A percentile compares a stretch with the other conserved stretches of the same genome.
Evolutionary conservation across 768 basidiomycete genomes (phyloP).

Genomic region (Gymnopilus dilepis): DNA sequence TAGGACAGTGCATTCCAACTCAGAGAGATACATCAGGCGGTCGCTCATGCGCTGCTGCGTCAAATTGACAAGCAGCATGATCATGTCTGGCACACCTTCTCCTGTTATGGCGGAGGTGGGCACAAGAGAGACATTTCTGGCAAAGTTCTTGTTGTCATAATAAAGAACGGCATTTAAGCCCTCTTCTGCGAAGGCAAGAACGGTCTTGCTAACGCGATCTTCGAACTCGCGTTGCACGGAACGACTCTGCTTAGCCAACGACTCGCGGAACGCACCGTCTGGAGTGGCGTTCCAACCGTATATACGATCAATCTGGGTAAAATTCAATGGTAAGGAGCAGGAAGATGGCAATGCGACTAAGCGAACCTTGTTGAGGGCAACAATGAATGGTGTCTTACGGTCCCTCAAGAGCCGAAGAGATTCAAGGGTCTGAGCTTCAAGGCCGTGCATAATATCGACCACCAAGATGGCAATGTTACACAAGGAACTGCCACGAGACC

Average conservation of each 20-base stretch:
- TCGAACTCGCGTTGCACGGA: constrained; percentile 92
- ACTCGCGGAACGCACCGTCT: constrained; percentile 91
- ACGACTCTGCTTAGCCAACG: constrained; percentile 79
- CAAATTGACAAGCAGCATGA: constrained; percentile 95
- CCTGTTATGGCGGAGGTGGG: constrained; percentile 98
- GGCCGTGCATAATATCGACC: constrained; percentile 99
- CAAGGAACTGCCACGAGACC: constrained; percentile 92
- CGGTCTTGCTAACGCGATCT: constrained; percentile 82
- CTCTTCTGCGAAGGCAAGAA: constrained; percentile 96
- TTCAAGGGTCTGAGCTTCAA: constrained; percentile 98
- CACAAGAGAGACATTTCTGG: constrained; percentile 92
- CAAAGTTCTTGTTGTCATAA: constrained; percentile 97
- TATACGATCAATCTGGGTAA: constrained; percentile 88
- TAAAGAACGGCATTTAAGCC: constrained; percentile 94
- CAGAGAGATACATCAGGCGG: constrained; percentile 96
- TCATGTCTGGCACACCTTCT: constrained; percentile 99
- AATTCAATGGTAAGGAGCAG: neutral
- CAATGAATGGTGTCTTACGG: constrained; percentile 97
- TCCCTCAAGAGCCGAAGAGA: constrained; percentile 91
- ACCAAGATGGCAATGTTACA: constrained; percentile 99
- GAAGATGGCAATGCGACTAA: neutral
- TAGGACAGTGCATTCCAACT: constrained; percentile 96
- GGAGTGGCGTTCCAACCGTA: constrained; percentile 94
- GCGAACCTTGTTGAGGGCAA: constrained; percentile 92
- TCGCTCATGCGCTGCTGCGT: constrained; percentile 99